A percentile compares a stretch with the other conserved stretches of the same genome.
Conservation (phyloP, 257 asterid genomes). For the Nicotiana tomentosiformis region DNA sequence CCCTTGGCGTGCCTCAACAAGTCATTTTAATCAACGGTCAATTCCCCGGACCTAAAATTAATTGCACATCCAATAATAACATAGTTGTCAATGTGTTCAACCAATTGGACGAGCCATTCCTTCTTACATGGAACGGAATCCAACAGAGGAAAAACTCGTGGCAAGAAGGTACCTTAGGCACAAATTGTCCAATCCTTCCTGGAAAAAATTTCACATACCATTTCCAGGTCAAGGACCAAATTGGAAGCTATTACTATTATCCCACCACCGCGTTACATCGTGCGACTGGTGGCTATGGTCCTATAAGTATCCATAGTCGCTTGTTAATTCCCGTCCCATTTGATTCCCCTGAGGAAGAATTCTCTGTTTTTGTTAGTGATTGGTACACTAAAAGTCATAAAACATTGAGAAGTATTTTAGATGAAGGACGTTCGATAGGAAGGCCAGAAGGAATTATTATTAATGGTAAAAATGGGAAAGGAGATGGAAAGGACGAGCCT, state of each 20-base stretch:
- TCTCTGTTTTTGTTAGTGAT: background rate
- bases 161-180: slow-evolving; percentile 12
- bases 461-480: slow-evolving; percentile 6
- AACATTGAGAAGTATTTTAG: background rate
- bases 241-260: background rate
- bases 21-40: slow-evolving; percentile 9
- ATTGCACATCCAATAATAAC: slow-evolving; percentile 2
- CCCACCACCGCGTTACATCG: background rate
- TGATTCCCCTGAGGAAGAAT: background rate
- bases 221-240: slow-evolving; percentile 8
- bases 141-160: slow-evolving; percentile 15
- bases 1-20: slow-evolving; percentile 12
- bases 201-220: slow-evolving; percentile 8
- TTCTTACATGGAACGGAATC: slow-evolving; percentile 1
- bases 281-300: slow-evolving; percentile 9
- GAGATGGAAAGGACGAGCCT: background rate
- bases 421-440: background rate
- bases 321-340: slow-evolving; percentile 10
- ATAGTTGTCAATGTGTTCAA: slow-evolving; percentile 1
- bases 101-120: slow-evolving; percentile 4
- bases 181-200: slow-evolving; percentile 11
- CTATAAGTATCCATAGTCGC: slow-evolving; percentile 8
- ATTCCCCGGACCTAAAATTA: slow-evolving; percentile 7
- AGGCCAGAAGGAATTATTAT: slow-evolving; percentile 1
- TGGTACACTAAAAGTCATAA: slow-evolving; percentile 5